A percentile compares a stretch with the other conserved stretches of the same genome.
phyloP scores from a whole-genome alignment of 179 eudicot genomes.

The Drosera spatulata region DNA sequence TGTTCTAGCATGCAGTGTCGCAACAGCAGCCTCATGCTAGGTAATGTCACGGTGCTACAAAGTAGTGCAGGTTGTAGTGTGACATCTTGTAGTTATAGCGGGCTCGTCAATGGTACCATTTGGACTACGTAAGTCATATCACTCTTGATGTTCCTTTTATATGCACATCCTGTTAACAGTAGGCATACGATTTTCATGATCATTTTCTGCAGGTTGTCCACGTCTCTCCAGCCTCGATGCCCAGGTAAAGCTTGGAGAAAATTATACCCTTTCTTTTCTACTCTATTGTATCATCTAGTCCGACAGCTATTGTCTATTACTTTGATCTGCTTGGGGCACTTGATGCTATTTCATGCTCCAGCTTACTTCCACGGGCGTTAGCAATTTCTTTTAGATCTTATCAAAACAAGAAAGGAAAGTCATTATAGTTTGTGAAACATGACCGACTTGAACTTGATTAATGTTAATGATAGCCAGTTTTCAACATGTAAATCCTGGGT shows the following conservation, averaged over 20 bases:
- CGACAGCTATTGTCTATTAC: neutral
- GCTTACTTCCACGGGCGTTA: too few relatives aligned
- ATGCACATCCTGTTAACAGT: neutral
- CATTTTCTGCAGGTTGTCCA: slow-evolving; percentile 45
- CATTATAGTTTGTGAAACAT: too few relatives aligned
- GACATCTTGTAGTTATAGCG: slow-evolving; percentile 74
- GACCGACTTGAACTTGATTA: too few relatives aligned
- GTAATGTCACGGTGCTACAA: slow-evolving; percentile 69
- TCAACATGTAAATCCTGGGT: neutral
- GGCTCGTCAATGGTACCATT: slow-evolving; percentile 75
- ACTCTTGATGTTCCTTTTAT: neutral
- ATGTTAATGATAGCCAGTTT: neutral
- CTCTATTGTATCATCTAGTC: neutral
- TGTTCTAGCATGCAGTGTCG: slow-evolving; percentile 99
- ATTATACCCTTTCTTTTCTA: neutral
- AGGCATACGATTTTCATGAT: neutral
- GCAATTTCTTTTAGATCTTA: too few relatives aligned
- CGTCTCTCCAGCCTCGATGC: slow-evolving; percentile 92
- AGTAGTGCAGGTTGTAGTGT: slow-evolving; percentile 91
- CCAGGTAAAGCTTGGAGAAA: slow-evolving; percentile 48
- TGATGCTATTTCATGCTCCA: too few relatives aligned
- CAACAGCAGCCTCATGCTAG: slow-evolving; percentile 83
- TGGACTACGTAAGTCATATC: slow-evolving; percentile 43
- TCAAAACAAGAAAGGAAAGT: too few relatives aligned
- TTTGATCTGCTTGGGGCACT: neutral